Evolutionary conservation across 306 rosid species (phyloP).

Genomic region (Castanopsis chinensis): DNA sequence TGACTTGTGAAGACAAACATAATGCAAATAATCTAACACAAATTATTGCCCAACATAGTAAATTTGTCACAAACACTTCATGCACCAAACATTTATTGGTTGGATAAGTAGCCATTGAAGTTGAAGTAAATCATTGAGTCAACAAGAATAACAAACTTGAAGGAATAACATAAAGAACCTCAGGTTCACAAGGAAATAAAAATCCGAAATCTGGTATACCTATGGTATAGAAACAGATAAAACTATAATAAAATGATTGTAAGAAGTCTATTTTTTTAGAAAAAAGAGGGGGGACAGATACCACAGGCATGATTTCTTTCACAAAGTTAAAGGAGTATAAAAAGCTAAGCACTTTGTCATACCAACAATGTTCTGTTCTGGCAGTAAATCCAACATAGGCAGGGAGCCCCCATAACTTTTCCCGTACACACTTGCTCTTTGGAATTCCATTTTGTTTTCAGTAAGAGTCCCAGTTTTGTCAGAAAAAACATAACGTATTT

Average conservation of each 20-base stretch:
- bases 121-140: neutral
- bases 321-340: neutral
- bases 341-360: slow-evolving; percentile 4
- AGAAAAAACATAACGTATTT: slow-evolving; percentile 84
- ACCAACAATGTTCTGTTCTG: slow-evolving; percentile 45
- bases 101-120: neutral
- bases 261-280: neutral
- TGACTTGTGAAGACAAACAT: neutral
- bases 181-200: neutral
- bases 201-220: neutral
- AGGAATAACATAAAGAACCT: neutral
- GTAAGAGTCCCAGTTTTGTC: slow-evolving; percentile 99
- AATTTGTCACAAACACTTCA: neutral
- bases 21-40: neutral
- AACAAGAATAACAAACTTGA: neutral
- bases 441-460: slow-evolving; percentile 97
- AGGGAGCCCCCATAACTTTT: slow-evolving; percentile 57
- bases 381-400: slow-evolving; percentile 25
- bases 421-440: slow-evolving; percentile 77
- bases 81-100: neutral
- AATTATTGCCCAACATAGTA: neutral
- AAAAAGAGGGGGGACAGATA: neutral
- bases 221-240: neutral
- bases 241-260: neutral
- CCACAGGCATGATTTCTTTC: neutral